phyloP scores from a whole-genome alignment of 192 early-diverging fungal species.

The Chytriomyces sp. region DNA sequence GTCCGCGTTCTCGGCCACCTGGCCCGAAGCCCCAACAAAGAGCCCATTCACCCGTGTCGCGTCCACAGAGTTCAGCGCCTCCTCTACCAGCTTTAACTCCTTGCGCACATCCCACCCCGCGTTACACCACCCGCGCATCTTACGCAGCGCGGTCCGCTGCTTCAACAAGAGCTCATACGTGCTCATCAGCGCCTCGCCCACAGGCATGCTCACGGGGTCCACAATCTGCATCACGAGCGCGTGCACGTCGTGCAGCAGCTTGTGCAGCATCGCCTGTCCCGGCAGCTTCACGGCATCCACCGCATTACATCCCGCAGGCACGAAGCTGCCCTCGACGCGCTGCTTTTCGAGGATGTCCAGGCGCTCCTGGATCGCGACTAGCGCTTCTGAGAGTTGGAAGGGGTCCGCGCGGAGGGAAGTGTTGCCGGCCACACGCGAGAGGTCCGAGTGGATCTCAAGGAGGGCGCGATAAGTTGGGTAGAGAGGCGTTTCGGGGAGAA shows the following conservation, averaged over 20 bases:
- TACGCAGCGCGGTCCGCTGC: slow-evolving; percentile 13
- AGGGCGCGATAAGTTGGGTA: slow-evolving; percentile 17
- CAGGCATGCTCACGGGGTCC: slow-evolving; percentile 28
- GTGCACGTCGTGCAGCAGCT: slow-evolving; percentile 27
- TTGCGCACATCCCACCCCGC: slow-evolving; percentile 17
- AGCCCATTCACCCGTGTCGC: not conserved
- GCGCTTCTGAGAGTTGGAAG: slow-evolving; percentile 6
- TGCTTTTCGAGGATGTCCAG: slow-evolving; percentile 1
- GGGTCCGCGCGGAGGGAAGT: not conserved
- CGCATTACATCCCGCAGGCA: not conserved
- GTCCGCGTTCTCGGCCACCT: not conserved
- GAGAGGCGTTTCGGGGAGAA: slow-evolving; percentile 9
- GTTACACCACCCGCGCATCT: not conserved
- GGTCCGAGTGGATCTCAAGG: slow-evolving; percentile 11
- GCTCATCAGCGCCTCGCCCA: slow-evolving; percentile 24
- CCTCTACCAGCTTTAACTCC: slow-evolving; percentile 13
- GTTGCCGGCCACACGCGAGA: not conserved
- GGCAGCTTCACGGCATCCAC: slow-evolving; percentile 17
- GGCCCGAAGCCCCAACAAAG: not conserved
- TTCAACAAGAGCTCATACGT: slow-evolving; percentile 31
- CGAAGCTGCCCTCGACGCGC: slow-evolving; percentile 20
- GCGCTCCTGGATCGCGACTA: not conserved
- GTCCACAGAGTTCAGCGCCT: slow-evolving; percentile 11
- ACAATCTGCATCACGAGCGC: slow-evolving; percentile 15
- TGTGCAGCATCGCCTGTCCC: slow-evolving; percentile 28